Evolutionary conservation across 148 eudicot species (phyloP).

Genomic region (Camellia sinensis): DNA sequence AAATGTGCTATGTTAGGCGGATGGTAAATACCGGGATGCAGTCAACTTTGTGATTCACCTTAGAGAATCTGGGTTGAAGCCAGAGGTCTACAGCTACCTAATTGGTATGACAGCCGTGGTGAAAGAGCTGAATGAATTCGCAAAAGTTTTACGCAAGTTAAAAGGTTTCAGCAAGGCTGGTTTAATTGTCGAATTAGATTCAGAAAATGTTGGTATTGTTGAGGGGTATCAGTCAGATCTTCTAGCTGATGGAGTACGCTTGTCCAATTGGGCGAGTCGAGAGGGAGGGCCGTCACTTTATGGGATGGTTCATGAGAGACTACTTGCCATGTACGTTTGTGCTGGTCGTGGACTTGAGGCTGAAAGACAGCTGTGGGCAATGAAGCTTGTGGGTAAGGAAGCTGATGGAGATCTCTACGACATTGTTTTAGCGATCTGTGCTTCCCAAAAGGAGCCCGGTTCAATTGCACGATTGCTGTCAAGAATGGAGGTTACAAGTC

Average conservation of each 20-base stretch:
- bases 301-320: conserved; percentile 65
- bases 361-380: conserved; percentile 74
- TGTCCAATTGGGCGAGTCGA: conserved; percentile 62
- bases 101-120: conserved; percentile 89
- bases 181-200: conserved; percentile 48
- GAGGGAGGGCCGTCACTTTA: conserved; percentile 56
- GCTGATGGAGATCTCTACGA: conserved; percentile 73
- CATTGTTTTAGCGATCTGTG: conserved; percentile 85
- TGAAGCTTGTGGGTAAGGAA: conserved; percentile 60
- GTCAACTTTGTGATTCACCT: conserved; percentile 64
- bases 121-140: conserved; percentile 72
- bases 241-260: conserved; percentile 51
- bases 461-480: conserved; percentile 66
- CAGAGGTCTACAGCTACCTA: conserved; percentile 80
- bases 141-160: conserved; percentile 74
- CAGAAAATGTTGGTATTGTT: conserved; percentile 44
- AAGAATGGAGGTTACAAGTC: conserved; percentile 57
- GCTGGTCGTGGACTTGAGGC: conserved; percentile 80
- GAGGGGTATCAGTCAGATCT: conserved; percentile 64
- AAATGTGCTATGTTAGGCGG: conserved; percentile 44
- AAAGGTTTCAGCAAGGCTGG: conserved; percentile 63
- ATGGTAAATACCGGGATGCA: conserved; percentile 75
- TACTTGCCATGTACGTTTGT: conserved; percentile 85
- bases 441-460: conserved; percentile 51
- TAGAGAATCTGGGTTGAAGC: conserved; percentile 59